Conservation (phyloP, 805 yeast genomes). For the Teunomyces pallodes region DNA sequence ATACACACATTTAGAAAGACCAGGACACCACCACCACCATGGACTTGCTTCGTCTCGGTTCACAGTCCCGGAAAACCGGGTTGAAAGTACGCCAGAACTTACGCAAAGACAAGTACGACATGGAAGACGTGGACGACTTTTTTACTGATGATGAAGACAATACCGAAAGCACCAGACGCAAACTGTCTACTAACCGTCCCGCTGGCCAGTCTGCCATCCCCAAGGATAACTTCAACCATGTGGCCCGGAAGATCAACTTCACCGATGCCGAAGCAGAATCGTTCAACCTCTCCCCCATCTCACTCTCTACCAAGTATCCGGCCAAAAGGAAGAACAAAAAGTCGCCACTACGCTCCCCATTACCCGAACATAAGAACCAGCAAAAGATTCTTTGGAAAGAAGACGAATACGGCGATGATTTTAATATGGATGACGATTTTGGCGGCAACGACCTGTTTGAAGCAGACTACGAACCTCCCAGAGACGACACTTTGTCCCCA, state of each 20-base stretch:
- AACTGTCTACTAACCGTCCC: neutral
- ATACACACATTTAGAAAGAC: neutral
- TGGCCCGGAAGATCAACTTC: constrained; percentile 36
- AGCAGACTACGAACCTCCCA: neutral
- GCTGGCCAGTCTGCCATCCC: constrained; percentile 9
- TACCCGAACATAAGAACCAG: constrained; percentile 17
- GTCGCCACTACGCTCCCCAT: constrained; percentile 31
- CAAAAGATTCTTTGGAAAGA: constrained; percentile 11
- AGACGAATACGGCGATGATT: constrained; percentile 10
- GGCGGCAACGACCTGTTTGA: constrained; percentile 5
- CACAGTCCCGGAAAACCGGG: constrained; percentile 66
- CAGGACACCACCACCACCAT: constrained; percentile 13
- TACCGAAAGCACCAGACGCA: constrained; percentile 12
- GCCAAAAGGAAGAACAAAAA: constrained; percentile 22
- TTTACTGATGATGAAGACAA: constrained; percentile 51
- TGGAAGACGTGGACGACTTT: constrained; percentile 71
- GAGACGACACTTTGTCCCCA: constrained; percentile 15
- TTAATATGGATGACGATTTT: constrained; percentile 7
- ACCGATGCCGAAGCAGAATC: constrained; percentile 29
- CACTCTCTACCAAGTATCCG: constrained; percentile 14
- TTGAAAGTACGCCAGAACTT: constrained; percentile 46
- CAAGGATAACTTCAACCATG: constrained; percentile 19
- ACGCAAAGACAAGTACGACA: constrained; percentile 54
- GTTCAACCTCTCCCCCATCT: constrained; percentile 30
- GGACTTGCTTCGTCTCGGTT: constrained; percentile 51